A percentile compares a stretch with the other conserved stretches of the same genome.
Conservation (phyloP, 495 filamentous ascomycete species). For the Hypoxylon fragiforme region DNA sequence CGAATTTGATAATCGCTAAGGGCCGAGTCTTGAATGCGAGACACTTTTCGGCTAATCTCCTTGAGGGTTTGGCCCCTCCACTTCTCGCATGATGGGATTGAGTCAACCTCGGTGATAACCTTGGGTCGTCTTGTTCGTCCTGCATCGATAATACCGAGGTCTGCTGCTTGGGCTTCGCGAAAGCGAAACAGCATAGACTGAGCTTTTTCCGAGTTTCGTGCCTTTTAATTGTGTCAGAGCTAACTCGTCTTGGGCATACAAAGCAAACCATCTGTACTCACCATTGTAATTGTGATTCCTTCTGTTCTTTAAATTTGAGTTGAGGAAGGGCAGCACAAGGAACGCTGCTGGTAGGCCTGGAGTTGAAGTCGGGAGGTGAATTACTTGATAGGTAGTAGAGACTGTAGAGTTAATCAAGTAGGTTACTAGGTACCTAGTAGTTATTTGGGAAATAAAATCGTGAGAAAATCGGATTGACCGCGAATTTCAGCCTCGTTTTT, state of each 20-base stretch:
- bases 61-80: conserved; percentile 98
- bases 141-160: conserved; percentile 92
- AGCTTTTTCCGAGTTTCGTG: conserved; percentile 91
- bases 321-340: no score
- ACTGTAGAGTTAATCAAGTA: no score
- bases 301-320: no score
- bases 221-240: conserved; percentile 42
- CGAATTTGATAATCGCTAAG: conserved; percentile 95
- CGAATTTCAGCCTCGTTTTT: no score
- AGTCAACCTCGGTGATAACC: conserved; percentile 78
- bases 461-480: no score
- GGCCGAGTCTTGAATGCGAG: conserved; percentile 86
- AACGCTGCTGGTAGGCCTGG: no score
- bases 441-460: no score
- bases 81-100: conserved; percentile 89
- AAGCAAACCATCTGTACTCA: no score
- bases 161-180: conserved; percentile 94
- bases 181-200: conserved; percentile 99
- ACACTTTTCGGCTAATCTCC: conserved; percentile 94
- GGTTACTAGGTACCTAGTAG: no score
- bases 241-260: neutral
- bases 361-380: no score
- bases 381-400: no score
- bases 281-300: no score
- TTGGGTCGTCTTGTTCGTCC: conserved; percentile 90